Base-by-base conservation (phyloP, 352 stramenopile species). In the Pythium plurisporium region DNA sequence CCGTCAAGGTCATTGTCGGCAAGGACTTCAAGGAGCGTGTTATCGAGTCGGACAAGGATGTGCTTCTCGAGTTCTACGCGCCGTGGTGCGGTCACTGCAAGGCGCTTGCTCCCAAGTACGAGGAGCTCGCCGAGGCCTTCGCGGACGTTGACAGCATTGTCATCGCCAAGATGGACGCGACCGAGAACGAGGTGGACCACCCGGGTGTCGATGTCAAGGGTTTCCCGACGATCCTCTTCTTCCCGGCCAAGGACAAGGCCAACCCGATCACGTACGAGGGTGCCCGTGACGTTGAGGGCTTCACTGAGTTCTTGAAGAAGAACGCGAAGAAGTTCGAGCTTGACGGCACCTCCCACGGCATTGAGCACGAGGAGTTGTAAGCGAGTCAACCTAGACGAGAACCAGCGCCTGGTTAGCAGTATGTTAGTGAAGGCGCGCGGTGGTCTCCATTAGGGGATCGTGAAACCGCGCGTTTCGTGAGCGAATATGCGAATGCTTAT, bases 31-130 rank as follows among this genome's bases (percentile, higher is more conserved):
- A 89, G 57, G 74, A 94, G 64, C 76, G 95, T 51, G 93, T 97
- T 25, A 69, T 97, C 9, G 68, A 97, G 64, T 73, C 72, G 48
- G 73, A 89, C 61, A 94, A 96, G 76, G 87, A 96, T 60, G 79
- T 91, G 62, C 74, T 95, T 40, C 69, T 98, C 19, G 88, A 98
- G 71, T 98, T 98, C 64, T 97, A 96, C 49, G 94, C 93, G 42
- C 93, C 93, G 40, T 98, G 91, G 91, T 98, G 91, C 62, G 93
- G 93, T 33, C 93, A 98, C 73, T 98, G 93, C 82, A 96, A 97
- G 75, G 86, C 67, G 47, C 69, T 94, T 57, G 82, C 81, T 22
- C 85, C 85, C 4, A 72, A 69, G 22, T 95, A 85, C 65, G 85
- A 96, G 56, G 87, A 96, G 70, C 73, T 97, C 49, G 89, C 83